These are phyloP conservation scores for Paraconiothyrium sp. DNA, from an alignment of 2,329 filamentous ascomycete species.

Conservation along the genomic window DNA sequence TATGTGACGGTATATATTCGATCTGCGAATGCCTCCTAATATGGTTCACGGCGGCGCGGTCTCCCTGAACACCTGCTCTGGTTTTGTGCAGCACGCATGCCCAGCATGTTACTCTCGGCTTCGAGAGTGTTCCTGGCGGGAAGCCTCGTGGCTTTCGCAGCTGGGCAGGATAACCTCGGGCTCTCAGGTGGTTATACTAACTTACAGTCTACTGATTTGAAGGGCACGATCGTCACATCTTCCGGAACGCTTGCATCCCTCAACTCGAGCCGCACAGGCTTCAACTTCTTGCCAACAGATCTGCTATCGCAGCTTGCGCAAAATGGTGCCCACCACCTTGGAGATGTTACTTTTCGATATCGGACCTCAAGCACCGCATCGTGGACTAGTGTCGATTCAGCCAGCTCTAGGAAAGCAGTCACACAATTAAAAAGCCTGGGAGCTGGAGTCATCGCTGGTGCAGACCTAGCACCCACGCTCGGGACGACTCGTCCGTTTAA, in stretches of 20 bases:
- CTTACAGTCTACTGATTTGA: constrained; percentile 24
- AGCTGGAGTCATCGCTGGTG: constrained; percentile 48
- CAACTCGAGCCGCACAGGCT: constrained; percentile 41
- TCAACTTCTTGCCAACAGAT: constrained; percentile 67
- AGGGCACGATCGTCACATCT: constrained; percentile 28
- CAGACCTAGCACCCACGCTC: constrained; percentile 56
- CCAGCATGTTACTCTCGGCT: not conserved
- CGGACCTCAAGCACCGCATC: constrained; percentile 48
- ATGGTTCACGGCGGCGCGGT: not conserved
- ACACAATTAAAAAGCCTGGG: constrained; percentile 29
- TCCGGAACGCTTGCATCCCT: constrained; percentile 36
- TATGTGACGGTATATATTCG: not conserved
- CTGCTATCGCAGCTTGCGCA: constrained; percentile 57
- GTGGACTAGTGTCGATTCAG: constrained; percentile 62
- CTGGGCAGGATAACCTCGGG: constrained; percentile 32
- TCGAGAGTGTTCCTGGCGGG: not conserved
- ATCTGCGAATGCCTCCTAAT: not conserved
- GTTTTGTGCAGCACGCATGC: not conserved
- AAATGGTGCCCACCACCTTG: constrained; percentile 67
- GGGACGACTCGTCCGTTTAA: constrained; percentile 50
- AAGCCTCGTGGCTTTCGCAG: constrained; percentile 9
- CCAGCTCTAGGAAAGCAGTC: constrained; percentile 53
- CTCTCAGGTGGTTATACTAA: constrained; percentile 28
- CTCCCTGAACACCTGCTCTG: not conserved
- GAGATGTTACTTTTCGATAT: constrained; percentile 67